Evolutionary conservation across 164 flowering plant genomes (phyloP).

Genomic region (Buxus sempervirens): DNA sequence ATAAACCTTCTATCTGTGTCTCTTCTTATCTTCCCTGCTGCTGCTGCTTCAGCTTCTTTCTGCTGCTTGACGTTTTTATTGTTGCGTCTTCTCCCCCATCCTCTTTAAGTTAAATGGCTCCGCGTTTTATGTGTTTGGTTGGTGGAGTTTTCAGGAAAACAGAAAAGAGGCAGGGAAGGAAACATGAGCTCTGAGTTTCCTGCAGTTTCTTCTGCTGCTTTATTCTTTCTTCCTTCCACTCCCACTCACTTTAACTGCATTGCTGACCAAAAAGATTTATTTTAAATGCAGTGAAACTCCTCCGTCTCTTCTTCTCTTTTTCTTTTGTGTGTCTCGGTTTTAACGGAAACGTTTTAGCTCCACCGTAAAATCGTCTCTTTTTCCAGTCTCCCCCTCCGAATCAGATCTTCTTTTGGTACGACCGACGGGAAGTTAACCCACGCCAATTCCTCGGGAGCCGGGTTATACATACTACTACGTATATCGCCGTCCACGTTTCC

Average conservation of each 20-base stretch:
- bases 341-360: too few species aligned
- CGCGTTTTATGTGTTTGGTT: neutral
- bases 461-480: too few species aligned
- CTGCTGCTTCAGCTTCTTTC: neutral
- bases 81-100: slow-evolving; percentile 11
- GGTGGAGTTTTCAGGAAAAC: neutral
- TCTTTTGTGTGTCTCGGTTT: too few species aligned
- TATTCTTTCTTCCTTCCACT: slow-evolving; percentile 4
- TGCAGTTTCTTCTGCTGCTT: slow-evolving; percentile 12
- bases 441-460: neutral
- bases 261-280: neutral
- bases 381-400: too few species aligned
- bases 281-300: too few species aligned
- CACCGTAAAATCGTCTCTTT: too few species aligned
- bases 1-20: neutral
- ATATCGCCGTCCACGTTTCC: neutral
- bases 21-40: neutral
- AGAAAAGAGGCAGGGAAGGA: slow-evolving; percentile 1
- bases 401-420: too few species aligned
- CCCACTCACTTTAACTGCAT: neutral
- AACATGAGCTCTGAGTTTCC: slow-evolving; percentile 12
- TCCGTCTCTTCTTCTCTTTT: too few species aligned
- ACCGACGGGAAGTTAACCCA: neutral
- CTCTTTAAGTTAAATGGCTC: slow-evolving; percentile 2
- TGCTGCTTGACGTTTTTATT: neutral